Percentiles rank a stretch among this genome's conserved stretches.
phyloP scores from a whole-genome alignment of 305 asterid genomes.

The Plantago lanceolata region DNA sequence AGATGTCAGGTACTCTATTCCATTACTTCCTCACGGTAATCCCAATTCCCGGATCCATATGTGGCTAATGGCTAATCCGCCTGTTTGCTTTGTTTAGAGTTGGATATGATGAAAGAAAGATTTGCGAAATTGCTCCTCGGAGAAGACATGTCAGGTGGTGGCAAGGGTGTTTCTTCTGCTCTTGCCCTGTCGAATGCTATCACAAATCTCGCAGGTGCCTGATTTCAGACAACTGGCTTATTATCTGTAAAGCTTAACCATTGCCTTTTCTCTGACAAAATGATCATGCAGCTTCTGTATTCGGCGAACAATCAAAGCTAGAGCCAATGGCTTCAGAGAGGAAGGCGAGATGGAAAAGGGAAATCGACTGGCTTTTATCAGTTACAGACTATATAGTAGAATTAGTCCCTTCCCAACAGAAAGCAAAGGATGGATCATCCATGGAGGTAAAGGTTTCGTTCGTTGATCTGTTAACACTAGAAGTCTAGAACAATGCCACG shows the following conservation, averaged over 20 bases:
- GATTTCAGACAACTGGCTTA: not conserved
- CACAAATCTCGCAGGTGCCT: slow-evolving; percentile 77
- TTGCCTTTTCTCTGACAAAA: not conserved
- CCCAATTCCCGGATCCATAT: too few relatives aligned
- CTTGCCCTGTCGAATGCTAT: slow-evolving; percentile 77
- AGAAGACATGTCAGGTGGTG: slow-evolving; percentile 90
- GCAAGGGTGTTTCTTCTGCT: slow-evolving; percentile 88
- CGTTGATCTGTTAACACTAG: not conserved
- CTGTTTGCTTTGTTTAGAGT: slow-evolving; percentile 34
- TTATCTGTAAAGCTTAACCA: not conserved
- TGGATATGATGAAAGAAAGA: slow-evolving; percentile 72
- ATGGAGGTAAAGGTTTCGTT: slow-evolving; percentile 54
- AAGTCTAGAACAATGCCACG: not conserved
- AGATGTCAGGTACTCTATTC: not conserved
- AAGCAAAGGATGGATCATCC: slow-evolving; percentile 52
- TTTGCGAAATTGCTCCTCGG: slow-evolving; percentile 73
- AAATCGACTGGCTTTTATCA: slow-evolving; percentile 66
- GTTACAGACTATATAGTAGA: slow-evolving; percentile 80
- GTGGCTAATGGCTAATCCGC: not conserved
- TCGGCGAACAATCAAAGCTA: slow-evolving; percentile 68
- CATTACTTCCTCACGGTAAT: too few relatives aligned
- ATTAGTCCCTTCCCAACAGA: slow-evolving; percentile 68
- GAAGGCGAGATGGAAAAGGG: slow-evolving; percentile 76
- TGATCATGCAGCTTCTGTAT: slow-evolving; percentile 59
- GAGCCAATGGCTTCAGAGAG: slow-evolving; percentile 71